These are phyloP conservation scores for Symbiotaphrina buchneri DNA, from an alignment of 495 filamentous ascomycete genomes.

Conservation along the genomic window DNA sequence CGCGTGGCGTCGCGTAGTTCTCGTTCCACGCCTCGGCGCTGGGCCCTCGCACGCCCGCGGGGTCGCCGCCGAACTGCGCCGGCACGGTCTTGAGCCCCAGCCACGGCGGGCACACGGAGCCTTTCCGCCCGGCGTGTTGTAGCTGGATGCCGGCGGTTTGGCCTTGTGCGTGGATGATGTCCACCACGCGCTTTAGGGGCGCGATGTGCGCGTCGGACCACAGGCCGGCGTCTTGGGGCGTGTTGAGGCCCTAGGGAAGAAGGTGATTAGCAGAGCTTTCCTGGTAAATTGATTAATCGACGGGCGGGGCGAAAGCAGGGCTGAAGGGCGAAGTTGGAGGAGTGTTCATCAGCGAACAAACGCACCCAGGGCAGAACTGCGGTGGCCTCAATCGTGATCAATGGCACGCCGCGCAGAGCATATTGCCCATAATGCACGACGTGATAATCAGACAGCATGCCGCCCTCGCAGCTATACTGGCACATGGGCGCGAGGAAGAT, in stretches of 20 bases:
- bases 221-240: slow-evolving; percentile 44
- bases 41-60: slow-evolving; percentile 30
- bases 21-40: slow-evolving; percentile 29
- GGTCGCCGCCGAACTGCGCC: slow-evolving; percentile 34
- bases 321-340: too few species aligned
- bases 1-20: slow-evolving; percentile 24
- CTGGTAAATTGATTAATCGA: too few species aligned
- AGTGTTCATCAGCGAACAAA: too few species aligned
- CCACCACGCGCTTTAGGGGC: slow-evolving; percentile 33
- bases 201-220: slow-evolving; percentile 57
- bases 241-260: slow-evolving; percentile 64
- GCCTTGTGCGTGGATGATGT: slow-evolving; percentile 47
- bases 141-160: slow-evolving; percentile 57
- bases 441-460: slow-evolving; percentile 41
- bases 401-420: slow-evolving; percentile 38
- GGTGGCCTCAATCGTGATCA: slow-evolving; percentile 53
- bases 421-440: slow-evolving; percentile 27
- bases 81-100: slow-evolving; percentile 23
- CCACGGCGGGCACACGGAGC: slow-evolving; percentile 45
- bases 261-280: too few species aligned
- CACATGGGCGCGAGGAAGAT: slow-evolving; percentile 30
- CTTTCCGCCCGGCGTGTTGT: slow-evolving; percentile 59
- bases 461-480: slow-evolving; percentile 44
- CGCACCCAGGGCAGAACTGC: slow-evolving; percentile 43
- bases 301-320: too few species aligned